Evolutionary conservation across 139 green algal species (phyloP), one percentile per base, ranked within the genome.

Genomic region (Chlorella vulgaris): DNA sequence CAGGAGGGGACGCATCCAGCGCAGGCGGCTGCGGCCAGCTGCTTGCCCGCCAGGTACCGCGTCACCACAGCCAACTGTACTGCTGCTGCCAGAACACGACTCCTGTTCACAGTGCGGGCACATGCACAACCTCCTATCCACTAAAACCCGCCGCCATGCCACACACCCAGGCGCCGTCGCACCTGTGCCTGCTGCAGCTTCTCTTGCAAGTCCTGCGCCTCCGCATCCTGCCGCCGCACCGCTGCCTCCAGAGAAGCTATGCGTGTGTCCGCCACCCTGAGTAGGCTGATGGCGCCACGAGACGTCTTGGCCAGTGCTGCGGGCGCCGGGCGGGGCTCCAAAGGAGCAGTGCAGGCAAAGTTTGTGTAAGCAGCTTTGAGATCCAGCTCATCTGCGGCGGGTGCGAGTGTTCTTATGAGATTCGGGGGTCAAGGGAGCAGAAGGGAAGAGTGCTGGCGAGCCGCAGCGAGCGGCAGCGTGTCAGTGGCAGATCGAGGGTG

Each of bases 201-300:
- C 22, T n/a, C 35, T 1, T 13, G 7, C 26, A 69, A 38, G 10
- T 19, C 58, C 0, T 66, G 22, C 26, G 86, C 42, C 35, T 73
- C 62, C 7, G 68, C 51, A 28, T 86, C 73, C 69, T 82, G 65
- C 38, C 58, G 81, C 80, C 38, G 68, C 43, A 92, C 58, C 51
- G 90, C 83, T 4, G 74, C 69, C 83, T 93, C 84, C 39, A 94
- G 83, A 0, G 86, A 50, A 61, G 74, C 38, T 1, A 93, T 86
- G 58, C 86, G 77, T 5, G 42, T 55, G 38, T 87, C 86, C 0
- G 70, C 74, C 0, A 71, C 83, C 33, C 76, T 76, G 53, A 89
- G 78, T 15, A 89, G 73, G 51, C 50, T 78, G 55, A 89, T 76
- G 51, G 55, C 81, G 29, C 81, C 81, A 19, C 73, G 68, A 7